Percentiles rank a stretch among this genome's conserved stretches.
These are phyloP conservation scores for Rhodofomes roseus DNA, from an alignment of 1,284 basidiomycete genomes.

Conservation along the genomic window DNA sequence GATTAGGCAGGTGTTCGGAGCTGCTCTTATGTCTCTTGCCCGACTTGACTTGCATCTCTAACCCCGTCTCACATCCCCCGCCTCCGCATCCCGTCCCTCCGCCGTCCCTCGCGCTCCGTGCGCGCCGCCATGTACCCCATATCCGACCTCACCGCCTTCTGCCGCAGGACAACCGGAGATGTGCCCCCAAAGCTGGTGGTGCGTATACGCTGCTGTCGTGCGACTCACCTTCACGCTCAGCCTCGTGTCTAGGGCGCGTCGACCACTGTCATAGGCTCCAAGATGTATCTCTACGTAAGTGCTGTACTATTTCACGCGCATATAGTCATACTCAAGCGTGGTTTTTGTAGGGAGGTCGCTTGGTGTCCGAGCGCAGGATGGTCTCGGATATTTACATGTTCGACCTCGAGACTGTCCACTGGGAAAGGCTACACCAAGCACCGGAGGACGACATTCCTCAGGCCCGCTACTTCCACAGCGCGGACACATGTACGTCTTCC, in stretches of 20 bases:
- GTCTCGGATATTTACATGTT: constrained; percentile 86
- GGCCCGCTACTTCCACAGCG: constrained; percentile 88
- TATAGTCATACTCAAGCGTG: constrained; percentile 5
- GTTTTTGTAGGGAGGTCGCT: constrained; percentile 67
- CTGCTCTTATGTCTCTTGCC: not conserved
- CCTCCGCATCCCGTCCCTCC: constrained; percentile 3
- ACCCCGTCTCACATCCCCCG: constrained; percentile 1
- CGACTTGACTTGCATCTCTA: not conserved
- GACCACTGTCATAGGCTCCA: constrained; percentile 78
- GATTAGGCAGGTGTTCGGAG: not conserved
- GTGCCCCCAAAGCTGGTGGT: constrained; percentile 88
- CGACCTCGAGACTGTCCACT: constrained; percentile 73
- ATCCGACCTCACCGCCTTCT: constrained; percentile 85
- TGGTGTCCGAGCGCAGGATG: constrained; percentile 84
- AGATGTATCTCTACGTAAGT: constrained; percentile 83
- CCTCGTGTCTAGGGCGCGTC: constrained; percentile 61
- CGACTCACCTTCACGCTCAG: constrained; percentile 7
- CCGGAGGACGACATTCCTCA: constrained; percentile 68
- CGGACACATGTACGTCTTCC: constrained; percentile 74
- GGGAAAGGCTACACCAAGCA: constrained; percentile 67
- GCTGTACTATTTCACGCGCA: not conserved
- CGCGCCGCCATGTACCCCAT: constrained; percentile 63
- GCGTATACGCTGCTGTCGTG: constrained; percentile 31
- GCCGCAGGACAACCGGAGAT: constrained; percentile 79
- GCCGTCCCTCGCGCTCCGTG: constrained; percentile 7